Conservation (phyloP, 2,329 filamentous ascomycete genomes). For the Aureobasidium sp. region DNA sequence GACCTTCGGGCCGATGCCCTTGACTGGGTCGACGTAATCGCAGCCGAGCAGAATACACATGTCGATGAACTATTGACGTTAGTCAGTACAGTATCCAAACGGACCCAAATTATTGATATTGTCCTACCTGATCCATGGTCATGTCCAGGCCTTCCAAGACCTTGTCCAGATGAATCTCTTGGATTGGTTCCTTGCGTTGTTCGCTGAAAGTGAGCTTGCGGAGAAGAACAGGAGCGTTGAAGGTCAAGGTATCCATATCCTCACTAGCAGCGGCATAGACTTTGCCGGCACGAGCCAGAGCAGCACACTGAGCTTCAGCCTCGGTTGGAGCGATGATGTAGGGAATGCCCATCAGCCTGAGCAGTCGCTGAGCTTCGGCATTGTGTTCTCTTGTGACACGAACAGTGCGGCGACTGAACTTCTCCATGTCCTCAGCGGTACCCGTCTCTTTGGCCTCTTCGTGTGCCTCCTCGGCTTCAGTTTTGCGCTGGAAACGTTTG, state of each 20-base stretch:
- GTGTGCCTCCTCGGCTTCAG: slow-evolving; percentile 79
- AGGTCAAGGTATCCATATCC: slow-evolving; percentile 98
- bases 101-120: neutral
- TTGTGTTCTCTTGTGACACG: slow-evolving; percentile 96
- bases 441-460: slow-evolving; percentile 97
- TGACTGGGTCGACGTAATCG: slow-evolving; percentile 94
- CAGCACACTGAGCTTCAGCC: slow-evolving; percentile 93
- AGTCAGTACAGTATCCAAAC: neutral
- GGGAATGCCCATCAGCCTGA: slow-evolving; percentile 93
- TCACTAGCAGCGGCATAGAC: slow-evolving; percentile 95
- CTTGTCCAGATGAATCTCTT: slow-evolving; percentile 83
- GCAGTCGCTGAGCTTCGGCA: slow-evolving; percentile 79
- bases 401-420: slow-evolving; percentile 89
- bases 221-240: slow-evolving; percentile 82
- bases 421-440: slow-evolving; percentile 95
- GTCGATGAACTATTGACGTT: slow-evolving; percentile 70
- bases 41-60: slow-evolving; percentile 96
- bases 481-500: slow-evolving; percentile 91
- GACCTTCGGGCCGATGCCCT: slow-evolving; percentile 86
- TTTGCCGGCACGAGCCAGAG: slow-evolving; percentile 80
- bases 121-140: slow-evolving; percentile 70
- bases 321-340: slow-evolving; percentile 94
- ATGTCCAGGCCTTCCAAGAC: slow-evolving; percentile 82
- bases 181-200: slow-evolving; percentile 94
- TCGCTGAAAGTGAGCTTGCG: slow-evolving; percentile 95